Base-by-base conservation (phyloP, 1,139 yeast genomes). In the Suhomyces guaymorum region DNA sequence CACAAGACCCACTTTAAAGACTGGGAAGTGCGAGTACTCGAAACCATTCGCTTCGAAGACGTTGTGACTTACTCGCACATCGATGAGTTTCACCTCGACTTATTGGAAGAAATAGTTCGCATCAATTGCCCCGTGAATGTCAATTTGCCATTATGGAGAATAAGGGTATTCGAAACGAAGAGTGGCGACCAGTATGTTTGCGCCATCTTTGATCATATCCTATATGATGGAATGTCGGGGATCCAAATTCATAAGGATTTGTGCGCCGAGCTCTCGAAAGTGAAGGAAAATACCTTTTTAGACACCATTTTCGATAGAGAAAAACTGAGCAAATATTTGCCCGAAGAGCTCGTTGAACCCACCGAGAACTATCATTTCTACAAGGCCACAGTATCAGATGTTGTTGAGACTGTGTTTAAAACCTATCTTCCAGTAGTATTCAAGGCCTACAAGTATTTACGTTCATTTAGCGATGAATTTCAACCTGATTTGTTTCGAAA, bases 121-220 rank as follows among this genome's bases (percentile, higher is more conserved):
- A 38, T 44, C 9, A 12, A 20, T 3, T 52, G 53, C 30, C 43
- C 46, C 10, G 26, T 53, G n/a, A 43, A 51, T 28, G 28, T 26
- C 2, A 17, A 23, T 24, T 33, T 42, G 1, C 68, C 70, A 4
- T 41, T 58, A 15, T 66, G 71, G 70, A 47, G 47, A 28, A 26
- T 65, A 4, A 28, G 51, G 4, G 51, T 65, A 1, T 37, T 33
- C 24, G 40, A 21, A 21, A 37, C 22, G 6, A 15, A 9, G 4
- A 9, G 8, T 10, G 30, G 32, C 7, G 13, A 15, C 2, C 47
- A 41, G 24, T 42, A 35, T n/a, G 24, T 41, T n/a, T 35, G 34
- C 14, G 32, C 33, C 6, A 30, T 24, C 16, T 39, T 43, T 29
- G 44, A 42, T 26, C 49, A 47, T 25, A 30, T 39, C 4, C 26